phyloP scores from a whole-genome alignment of 176 grass and related monocot species.

The Juncus inflexus region DNA sequence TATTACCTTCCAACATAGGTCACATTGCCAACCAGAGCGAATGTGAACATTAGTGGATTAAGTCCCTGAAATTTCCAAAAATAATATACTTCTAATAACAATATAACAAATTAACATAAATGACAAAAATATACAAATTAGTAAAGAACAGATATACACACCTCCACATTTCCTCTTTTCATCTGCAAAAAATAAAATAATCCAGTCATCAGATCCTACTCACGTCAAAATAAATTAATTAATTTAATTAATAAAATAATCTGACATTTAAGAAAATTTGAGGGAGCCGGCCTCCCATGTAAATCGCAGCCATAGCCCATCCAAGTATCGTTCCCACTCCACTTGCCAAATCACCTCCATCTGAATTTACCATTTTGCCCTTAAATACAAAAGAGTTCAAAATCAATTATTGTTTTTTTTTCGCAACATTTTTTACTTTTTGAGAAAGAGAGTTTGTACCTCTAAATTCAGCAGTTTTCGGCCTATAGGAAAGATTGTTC shows the following conservation, averaged over 20 bases:
- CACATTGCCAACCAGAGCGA: slow-evolving; percentile 78
- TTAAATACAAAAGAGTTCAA: slow-evolving; percentile 13
- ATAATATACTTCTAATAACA: not conserved
- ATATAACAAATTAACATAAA: not conserved
- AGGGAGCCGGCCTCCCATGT: slow-evolving; percentile 88
- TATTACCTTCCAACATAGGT: slow-evolving; percentile 92
- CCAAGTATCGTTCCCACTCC: slow-evolving; percentile 82
- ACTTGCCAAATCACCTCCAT: slow-evolving; percentile 34
- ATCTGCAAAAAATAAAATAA: slow-evolving; percentile 58
- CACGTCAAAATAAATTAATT: not conserved
- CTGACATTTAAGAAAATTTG: slow-evolving; percentile 94
- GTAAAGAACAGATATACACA: slow-evolving; percentile 39
- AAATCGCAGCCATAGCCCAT: slow-evolving; percentile 88
- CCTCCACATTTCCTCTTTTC: slow-evolving; percentile 82
- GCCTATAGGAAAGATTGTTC: slow-evolving; percentile 56
- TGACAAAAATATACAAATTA: slow-evolving; percentile 9
- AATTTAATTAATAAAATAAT: slow-evolving; percentile 2
- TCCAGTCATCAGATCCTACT: not conserved
- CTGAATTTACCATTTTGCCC: slow-evolving; percentile 24
- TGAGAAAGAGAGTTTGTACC: slow-evolving; percentile 26
- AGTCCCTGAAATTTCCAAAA: slow-evolving; percentile 57
- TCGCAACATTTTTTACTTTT: not conserved
- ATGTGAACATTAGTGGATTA: slow-evolving; percentile 89
- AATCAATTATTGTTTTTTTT: not conserved
- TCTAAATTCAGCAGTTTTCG: slow-evolving; percentile 68